Base-by-base conservation (phyloP, 371 early-diverging fungal genomes). In the Rhizopus delemar region DNA sequence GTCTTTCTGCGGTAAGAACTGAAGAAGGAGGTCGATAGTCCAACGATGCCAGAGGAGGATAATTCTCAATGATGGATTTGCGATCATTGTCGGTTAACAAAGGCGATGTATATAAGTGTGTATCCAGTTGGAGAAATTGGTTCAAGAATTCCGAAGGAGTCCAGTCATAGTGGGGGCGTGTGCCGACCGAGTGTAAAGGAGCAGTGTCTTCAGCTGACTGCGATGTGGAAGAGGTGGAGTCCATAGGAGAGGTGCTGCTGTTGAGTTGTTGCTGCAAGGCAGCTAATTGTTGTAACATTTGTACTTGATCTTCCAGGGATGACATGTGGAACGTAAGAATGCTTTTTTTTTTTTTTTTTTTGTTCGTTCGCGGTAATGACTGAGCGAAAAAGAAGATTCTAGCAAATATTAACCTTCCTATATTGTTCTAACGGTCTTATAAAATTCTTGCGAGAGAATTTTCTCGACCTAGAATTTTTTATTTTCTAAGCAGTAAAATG, bases 141-240 rank as follows among this genome's bases (percentile, higher is more conserved):
- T 13, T 8, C 3, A 60, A 41, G 3, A 13, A 29, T 1, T 45
- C 56, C 1, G 56, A 41, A 13, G 65, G 65, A n/a, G 46, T 31
- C 60, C 65, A 65, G 28, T 60, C 60, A 33, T 56, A 56, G 31
- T 60, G 55, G 22, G 51, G 65, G 39, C 56, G 60, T 3, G 46
- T 51, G 0, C 31, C 57, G 0, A 50, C 8, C 11, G 57, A 57
- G 34, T 57, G 50, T 4, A 57, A 2, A 9, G 57, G 39, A 12
- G 57, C 57, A 50, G 57, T 57, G 32, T 50, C 41, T 29, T 50
- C 57, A 0, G 7, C 51, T 49, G 41, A 49, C 50, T 57, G 57
- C 45, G 22, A 15, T 15, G 45, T 15, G 45, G 45, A 6, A 45
- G 45, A 15, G 22, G 2, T 8, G 11, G 8, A 38, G 2, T 38